These are phyloP conservation scores for Moricandia arvensis DNA, from an alignment of 345 rosid species.

Conservation along the genomic window DNA sequence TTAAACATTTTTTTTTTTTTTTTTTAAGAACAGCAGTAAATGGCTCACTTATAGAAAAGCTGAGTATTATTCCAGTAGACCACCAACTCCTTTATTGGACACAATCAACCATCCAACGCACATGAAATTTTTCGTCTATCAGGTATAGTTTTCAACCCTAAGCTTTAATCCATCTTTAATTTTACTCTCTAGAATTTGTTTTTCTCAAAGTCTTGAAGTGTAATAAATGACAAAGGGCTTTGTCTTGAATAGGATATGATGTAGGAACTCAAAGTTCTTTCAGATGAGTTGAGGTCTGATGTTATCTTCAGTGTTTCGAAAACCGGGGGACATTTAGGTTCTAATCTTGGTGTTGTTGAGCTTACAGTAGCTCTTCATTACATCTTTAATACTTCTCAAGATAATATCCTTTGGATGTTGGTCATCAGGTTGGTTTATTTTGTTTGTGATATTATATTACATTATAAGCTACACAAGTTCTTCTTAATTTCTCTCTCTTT, in stretches of 20 bases:
- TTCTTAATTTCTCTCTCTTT: background rate
- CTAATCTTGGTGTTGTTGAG: conserved; percentile 98
- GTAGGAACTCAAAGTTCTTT: conserved; percentile 79
- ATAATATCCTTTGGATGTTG: conserved; percentile 93
- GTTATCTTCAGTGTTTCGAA: conserved; percentile 86
- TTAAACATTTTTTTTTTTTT: no score
- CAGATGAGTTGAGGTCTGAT: conserved; percentile 85
- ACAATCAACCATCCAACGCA: conserved; percentile 88
- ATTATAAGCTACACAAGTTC: background rate
- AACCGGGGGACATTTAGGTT: conserved; percentile 95
- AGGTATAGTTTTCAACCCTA: conserved; percentile 41
- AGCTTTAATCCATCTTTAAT: background rate
- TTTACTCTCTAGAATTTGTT: background rate
- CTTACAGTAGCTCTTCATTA: conserved; percentile 96
- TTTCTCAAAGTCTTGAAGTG: background rate
- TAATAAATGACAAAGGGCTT: conserved; percentile 50
- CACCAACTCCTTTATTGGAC: conserved; percentile 89
- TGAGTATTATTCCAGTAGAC: conserved; percentile 66
- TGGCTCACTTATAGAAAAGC: conserved; percentile 75
- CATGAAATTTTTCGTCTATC: conserved; percentile 82
- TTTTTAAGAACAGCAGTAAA: conserved; percentile 45
- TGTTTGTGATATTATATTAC: conserved; percentile 10
- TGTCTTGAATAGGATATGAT: conserved; percentile 52
- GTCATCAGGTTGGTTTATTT: conserved; percentile 84
- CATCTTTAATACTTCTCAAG: conserved; percentile 85